Evolutionary conservation across 805 yeast species (phyloP).

Genomic region (Candida glaebosa): DNA sequence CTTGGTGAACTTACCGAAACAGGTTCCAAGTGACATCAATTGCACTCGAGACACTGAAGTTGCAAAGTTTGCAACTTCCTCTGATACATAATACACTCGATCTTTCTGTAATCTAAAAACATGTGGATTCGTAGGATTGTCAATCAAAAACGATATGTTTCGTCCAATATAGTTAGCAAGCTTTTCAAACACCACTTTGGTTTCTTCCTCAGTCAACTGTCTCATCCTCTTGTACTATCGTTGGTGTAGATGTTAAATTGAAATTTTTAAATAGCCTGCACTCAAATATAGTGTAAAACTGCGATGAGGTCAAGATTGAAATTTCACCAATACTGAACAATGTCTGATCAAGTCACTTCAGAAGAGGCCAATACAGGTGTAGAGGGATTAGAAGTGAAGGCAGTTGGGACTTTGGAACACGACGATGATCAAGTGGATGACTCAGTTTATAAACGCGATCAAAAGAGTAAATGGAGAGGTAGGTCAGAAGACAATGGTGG

Average conservation of each 20-base stretch:
- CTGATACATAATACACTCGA: conserved; percentile 90
- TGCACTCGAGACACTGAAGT: conserved; percentile 86
- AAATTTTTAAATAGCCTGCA: neutral
- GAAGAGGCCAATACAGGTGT: neutral
- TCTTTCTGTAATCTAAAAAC: conserved; percentile 96
- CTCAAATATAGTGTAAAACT: neutral
- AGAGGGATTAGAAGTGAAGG: neutral
- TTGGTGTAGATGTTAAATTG: neutral
- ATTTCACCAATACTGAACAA: conserved; percentile 3
- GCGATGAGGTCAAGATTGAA: neutral
- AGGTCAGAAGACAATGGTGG: conserved; percentile 17
- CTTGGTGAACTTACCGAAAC: conserved; percentile 96
- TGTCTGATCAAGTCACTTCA: conserved; percentile 4
- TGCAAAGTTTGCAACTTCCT: conserved; percentile 77
- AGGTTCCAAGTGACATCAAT: conserved; percentile 88
- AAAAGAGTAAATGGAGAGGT: conserved; percentile 30
- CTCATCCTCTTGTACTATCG: conserved; percentile 53
- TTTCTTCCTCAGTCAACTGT: conserved; percentile 94
- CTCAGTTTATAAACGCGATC: conserved; percentile 39
- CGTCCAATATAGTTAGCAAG: conserved; percentile 96
- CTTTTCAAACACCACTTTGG: conserved; percentile 92
- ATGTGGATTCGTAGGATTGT: conserved; percentile 82
- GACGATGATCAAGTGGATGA: conserved; percentile 34
- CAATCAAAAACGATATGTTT: conserved; percentile 83
- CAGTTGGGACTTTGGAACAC: conserved; percentile 4